Evolutionary conservation across 495 filamentous ascomycete species (phyloP), one percentile per base, ranked within the genome.

Genomic region (Penicillium mononematosum): DNA sequence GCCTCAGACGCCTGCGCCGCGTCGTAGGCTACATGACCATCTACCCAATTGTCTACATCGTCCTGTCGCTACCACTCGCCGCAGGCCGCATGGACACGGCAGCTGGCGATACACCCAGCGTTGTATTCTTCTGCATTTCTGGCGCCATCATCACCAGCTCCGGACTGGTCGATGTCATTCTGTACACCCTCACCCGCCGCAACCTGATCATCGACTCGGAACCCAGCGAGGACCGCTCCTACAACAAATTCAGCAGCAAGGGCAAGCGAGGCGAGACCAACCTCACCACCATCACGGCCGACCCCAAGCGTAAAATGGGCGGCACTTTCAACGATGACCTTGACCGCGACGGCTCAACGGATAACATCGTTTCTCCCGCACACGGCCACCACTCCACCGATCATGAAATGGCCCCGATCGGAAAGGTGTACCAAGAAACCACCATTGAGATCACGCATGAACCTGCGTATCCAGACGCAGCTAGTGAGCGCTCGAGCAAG

Each of bases 81-180:
- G 76, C 83, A 0, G 85, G 85, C 24, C 86, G 88, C 64, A 85
- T 91, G 74, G 77, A 81, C 24, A 80, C 80, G 5, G 86, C 88
- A 68, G 76, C 81, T 6, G 82, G 83, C 22, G 69, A 69, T 39
- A 55, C 74, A 1, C 79, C 86, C 0, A 77, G 76, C 17, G 62
- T 87, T 16, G 68, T 70, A 0, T 89, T 86, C 60, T 88, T 88
- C 71, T 85, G 81, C 69, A 72, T 83, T 38, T 86, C 88, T 0
- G 89, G 88, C n/a, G 80, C 83, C 0, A 75, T 91, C 55, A 88
- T 90, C 48, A 85, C 86, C 10, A 85, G 80, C 55, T 89, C 87
- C 62, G 89, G 89, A 29, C 84, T 87, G 74, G 75, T 91, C 39
- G 89, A 92, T 63, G 86, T 87, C 12, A 61, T 88, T 14, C 73